phyloP scores from a whole-genome alignment of 495 filamentous ascomycete genomes.

The Penicillium nucicola region DNA sequence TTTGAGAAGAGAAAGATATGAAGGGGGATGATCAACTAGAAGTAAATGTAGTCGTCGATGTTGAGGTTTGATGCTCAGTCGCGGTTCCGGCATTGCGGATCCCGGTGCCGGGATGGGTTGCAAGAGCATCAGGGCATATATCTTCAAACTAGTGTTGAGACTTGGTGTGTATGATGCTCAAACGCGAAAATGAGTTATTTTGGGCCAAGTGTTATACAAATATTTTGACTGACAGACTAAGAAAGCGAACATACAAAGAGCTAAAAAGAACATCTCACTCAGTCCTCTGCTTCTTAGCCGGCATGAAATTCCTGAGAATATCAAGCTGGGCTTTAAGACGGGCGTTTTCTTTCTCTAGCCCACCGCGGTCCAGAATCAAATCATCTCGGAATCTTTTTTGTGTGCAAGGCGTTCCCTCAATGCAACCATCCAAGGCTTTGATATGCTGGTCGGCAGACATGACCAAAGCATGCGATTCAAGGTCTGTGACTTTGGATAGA shows the following conservation, averaged over 20 bases:
- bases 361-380: background rate
- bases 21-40: no score
- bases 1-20: background rate
- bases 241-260: no score
- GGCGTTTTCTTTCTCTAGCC: background rate
- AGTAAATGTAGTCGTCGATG: no score
- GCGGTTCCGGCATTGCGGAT: constrained; percentile 1
- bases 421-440: background rate
- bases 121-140: no score
- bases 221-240: no score
- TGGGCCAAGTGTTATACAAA: no score
- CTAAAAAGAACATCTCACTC: background rate
- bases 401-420: background rate
- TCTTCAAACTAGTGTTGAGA: no score
- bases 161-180: no score
- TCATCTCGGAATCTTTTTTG: background rate
- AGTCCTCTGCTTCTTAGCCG: background rate
- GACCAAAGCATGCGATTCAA: background rate
- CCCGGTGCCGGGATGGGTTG: constrained; percentile 8
- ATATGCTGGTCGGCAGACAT: background rate
- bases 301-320: background rate
- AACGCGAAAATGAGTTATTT: no score
- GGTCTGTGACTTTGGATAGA: background rate
- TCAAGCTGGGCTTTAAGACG: background rate
- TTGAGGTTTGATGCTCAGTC: no score